Conservation (phyloP, 805 yeast species). For the Wickerhamiella qilinensis region DNA sequence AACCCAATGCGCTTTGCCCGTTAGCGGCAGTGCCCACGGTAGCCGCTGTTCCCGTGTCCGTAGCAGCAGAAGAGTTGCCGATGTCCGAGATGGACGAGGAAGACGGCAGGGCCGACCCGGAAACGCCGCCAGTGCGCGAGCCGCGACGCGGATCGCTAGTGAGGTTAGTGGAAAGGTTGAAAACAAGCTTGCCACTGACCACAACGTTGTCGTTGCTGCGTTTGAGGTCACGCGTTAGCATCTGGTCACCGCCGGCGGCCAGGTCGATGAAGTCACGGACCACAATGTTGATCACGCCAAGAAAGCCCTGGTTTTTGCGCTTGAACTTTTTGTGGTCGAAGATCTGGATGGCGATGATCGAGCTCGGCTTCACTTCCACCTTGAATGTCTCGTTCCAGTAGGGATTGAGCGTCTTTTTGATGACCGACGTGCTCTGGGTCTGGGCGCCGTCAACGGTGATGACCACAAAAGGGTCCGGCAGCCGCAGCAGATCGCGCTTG, state of each 20-base stretch:
- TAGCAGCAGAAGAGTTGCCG: background rate
- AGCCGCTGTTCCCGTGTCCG: background rate
- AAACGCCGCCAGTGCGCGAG: slow-evolving; percentile 8
- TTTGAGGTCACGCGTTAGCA: slow-evolving; percentile 82
- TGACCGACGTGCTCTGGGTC: slow-evolving; percentile 86
- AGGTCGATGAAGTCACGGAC: slow-evolving; percentile 75
- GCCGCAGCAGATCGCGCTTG: slow-evolving; percentile 86
- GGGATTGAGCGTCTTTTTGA: slow-evolving; percentile 86
- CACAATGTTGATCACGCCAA: slow-evolving; percentile 87
- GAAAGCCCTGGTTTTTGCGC: slow-evolving; percentile 94
- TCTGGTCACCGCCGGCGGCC: slow-evolving; percentile 36
- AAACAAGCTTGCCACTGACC: slow-evolving; percentile 83
- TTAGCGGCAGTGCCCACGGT: background rate
- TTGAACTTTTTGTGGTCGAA: slow-evolving; percentile 96
- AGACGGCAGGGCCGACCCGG: background rate
- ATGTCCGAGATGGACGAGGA: background rate
- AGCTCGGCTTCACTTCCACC: slow-evolving; percentile 33
- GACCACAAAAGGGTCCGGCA: slow-evolving; percentile 97
- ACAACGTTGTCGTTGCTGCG: slow-evolving; percentile 70
- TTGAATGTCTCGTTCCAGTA: slow-evolving; percentile 92
- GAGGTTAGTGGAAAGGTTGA: slow-evolving; percentile 26
- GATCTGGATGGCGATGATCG: slow-evolving; percentile 80
- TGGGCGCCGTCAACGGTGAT: slow-evolving; percentile 95
- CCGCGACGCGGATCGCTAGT: slow-evolving; percentile 9
- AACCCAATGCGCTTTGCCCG: background rate